Evolutionary conservation across 2,329 filamentous ascomycete genomes (phyloP).

Genomic region (Botryosphaeria dothidea): DNA sequence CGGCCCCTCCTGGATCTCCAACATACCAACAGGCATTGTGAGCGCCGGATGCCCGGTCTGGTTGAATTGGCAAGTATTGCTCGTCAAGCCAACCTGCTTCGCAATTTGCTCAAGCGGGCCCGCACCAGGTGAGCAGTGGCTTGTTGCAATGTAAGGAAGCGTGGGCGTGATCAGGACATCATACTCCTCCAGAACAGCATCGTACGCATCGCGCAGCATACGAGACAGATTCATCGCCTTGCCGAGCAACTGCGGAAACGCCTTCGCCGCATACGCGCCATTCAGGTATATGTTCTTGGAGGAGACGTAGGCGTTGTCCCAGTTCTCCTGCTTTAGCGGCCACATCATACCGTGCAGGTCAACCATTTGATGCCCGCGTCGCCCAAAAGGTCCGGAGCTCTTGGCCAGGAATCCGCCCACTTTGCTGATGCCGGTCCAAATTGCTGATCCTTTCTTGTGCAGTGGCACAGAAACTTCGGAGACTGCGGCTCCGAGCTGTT

Average conservation of each 20-base stretch:
- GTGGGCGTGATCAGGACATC: slow-evolving; percentile 54
- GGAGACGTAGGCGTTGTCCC: slow-evolving; percentile 53
- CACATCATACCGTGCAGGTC: slow-evolving; percentile 53
- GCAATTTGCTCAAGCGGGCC: slow-evolving; percentile 49
- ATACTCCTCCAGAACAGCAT: slow-evolving; percentile 41
- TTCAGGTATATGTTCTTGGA: slow-evolving; percentile 59
- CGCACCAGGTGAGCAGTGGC: slow-evolving; percentile 41
- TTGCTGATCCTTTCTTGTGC: slow-evolving; percentile 49
- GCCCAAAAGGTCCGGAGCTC: slow-evolving; percentile 42
- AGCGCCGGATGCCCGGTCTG: slow-evolving; percentile 59
- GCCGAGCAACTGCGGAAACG: slow-evolving; percentile 50
- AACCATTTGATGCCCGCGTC: slow-evolving; percentile 51
- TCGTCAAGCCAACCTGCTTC: slow-evolving; percentile 55
- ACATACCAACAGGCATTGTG: slow-evolving; percentile 53
- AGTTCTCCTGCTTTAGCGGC: slow-evolving; percentile 50
- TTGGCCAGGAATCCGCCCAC: slow-evolving; percentile 47
- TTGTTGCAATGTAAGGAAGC: slow-evolving; percentile 49
- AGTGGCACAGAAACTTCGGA: slow-evolving; percentile 54
- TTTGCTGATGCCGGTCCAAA: slow-evolving; percentile 51
- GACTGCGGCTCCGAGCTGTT: slow-evolving; percentile 50
- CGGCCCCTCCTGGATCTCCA: slow-evolving; percentile 34
- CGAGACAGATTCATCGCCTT: slow-evolving; percentile 53
- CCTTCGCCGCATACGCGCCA: slow-evolving; percentile 48
- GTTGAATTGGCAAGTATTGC: slow-evolving; percentile 60
- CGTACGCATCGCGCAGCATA: slow-evolving; percentile 50